Evolutionary conservation across 1,284 basidiomycete genomes (phyloP), one percentile per base, ranked within the genome.

Genomic region (Austroboletus rostrupii): DNA sequence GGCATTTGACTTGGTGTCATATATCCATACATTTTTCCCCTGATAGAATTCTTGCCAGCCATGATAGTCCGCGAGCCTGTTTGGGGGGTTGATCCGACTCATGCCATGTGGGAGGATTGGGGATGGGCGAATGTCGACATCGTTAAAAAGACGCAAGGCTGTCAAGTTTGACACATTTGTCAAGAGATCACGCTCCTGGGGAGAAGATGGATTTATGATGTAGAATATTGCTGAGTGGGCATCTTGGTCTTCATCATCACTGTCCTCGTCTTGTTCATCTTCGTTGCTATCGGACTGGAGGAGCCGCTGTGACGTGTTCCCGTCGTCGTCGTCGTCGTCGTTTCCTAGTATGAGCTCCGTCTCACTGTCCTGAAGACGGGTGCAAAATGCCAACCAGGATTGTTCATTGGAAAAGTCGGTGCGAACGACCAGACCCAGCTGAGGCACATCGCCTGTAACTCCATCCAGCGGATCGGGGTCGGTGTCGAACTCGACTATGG

Each of bases 31-130:
- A 23, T 73, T 76, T 59, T 79, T 77, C 7, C 88, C 87, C 3
- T 59, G 58, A 61, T 90, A 90, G n/a, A 81, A 72, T 63, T 90
- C 88, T 63, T 89, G 85, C 74, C 79, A 80, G 4, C 83, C 81
- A 39, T 73, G 71, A 43, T 72, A 68, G 59, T 85, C 83, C 38
- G 84, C 73, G n/a, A 90, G 73, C 36, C 78, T 72, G 62, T 84
- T 78, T 17, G 71, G 71, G 21, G 77, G 73, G 29, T 68, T 66
- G 48, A 78, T 67, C 37, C 73, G 76, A 46, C 70, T 74, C 20
- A 68, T 66, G 31, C 72, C 77, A 3, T 67, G 53, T 33, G 77
- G 77, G 11, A 66, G 75, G 8, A 48, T 47, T 12, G 82, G 82
- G 0, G 79, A 70, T 12, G 65, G 70, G 20, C 81, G 77, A 48